Conservation (phyloP, 1,139 yeast species). For the Candida sp. region DNA sequence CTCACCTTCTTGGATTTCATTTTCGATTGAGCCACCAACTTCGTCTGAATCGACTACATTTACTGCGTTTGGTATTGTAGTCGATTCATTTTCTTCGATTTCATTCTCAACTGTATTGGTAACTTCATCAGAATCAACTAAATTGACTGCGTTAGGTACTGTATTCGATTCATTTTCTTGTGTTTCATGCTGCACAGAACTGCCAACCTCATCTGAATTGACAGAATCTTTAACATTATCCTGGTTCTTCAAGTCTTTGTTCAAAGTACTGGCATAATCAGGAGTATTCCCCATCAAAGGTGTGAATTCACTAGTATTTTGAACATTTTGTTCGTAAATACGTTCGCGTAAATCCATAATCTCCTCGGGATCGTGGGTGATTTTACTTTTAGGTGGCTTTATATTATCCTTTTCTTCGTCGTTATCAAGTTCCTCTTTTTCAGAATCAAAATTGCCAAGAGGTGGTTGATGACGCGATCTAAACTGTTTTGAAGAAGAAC, state of each 20-base stretch:
- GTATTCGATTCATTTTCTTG: not conserved
- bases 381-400: constrained; percentile 11
- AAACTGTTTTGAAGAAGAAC: constrained; percentile 20
- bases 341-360: constrained; percentile 38
- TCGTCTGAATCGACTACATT: not conserved
- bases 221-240: not conserved
- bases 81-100: not conserved
- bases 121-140: not conserved
- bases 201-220: not conserved
- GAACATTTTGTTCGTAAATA: constrained; percentile 28
- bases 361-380: constrained; percentile 38
- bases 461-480: constrained; percentile 9
- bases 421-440: constrained; percentile 10
- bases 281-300: constrained; percentile 7
- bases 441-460: constrained; percentile 5
- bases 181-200: not conserved
- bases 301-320: constrained; percentile 9
- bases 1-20: not conserved
- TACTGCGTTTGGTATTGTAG: not conserved
- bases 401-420: constrained; percentile 13
- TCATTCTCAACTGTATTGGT: not conserved
- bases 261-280: not conserved
- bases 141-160: not conserved
- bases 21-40: not conserved
- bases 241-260: not conserved